Percentiles rank a stretch among this genome's conserved stretches.
Conservation (phyloP, 73 alveolate genomes). For the Durusdinium trenchii region DNA sequence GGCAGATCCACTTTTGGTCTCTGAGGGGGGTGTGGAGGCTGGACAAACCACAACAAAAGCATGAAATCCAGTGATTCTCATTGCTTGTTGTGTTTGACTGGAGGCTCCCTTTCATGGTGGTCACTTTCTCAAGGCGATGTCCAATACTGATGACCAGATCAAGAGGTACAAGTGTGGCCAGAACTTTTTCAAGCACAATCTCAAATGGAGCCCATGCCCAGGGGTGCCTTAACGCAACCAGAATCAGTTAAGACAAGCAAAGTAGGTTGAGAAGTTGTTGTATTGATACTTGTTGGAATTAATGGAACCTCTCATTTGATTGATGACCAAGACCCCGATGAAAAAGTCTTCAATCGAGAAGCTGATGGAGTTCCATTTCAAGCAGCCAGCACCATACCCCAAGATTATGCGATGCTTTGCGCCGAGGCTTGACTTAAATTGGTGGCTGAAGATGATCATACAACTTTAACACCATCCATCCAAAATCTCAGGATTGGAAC, state of each 20-base stretch:
- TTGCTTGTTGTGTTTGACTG: no score
- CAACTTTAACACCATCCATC: no score
- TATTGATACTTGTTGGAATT: no score
- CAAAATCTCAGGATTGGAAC: no score
- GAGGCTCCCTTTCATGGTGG: neutral
- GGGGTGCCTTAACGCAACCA: neutral
- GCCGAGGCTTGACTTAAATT: no score
- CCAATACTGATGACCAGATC: neutral
- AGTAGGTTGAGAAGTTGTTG: no score
- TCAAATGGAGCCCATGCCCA: neutral
- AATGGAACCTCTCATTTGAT: no score
- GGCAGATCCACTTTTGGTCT: neutral
- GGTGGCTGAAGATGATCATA: no score
- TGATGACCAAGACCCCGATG: constrained; percentile 13
- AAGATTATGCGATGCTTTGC: neutral
- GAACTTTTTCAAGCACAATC: neutral
- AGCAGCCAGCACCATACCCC: neutral
- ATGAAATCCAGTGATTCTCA: neutral
- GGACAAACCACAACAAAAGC: neutral
- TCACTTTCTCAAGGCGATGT: neutral
- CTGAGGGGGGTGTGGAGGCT: neutral
- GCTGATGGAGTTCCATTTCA: neutral
- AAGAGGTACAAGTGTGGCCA: neutral
- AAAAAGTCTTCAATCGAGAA: neutral
- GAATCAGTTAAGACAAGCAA: no score